Percentiles rank a stretch among this genome's conserved stretches.
phyloP scores from a whole-genome alignment of 495 filamentous ascomycete genomes.

The Penicillium desertorum region DNA sequence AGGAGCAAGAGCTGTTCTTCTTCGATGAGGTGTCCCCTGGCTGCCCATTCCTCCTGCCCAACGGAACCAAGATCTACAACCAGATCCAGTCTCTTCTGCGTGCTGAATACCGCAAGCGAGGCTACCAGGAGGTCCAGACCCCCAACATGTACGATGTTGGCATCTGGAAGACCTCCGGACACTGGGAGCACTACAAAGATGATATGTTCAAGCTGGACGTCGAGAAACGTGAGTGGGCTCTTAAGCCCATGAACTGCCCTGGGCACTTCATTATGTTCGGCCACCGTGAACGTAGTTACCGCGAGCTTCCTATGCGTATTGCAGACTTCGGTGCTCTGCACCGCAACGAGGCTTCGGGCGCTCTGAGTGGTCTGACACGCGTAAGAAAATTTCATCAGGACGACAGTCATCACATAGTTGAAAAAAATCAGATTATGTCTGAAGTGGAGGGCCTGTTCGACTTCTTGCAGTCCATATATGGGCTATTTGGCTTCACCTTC shows the following conservation, averaged over 20 bases:
- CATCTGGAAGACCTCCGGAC: constrained; percentile 91
- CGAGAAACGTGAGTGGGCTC: constrained; percentile 74
- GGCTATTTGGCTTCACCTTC: constrained; percentile 91
- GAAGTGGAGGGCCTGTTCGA: constrained; percentile 89
- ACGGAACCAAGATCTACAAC: constrained; percentile 91
- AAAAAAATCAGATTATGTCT: constrained; percentile 73
- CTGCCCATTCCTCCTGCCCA: constrained; percentile 90
- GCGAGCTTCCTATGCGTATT: constrained; percentile 83
- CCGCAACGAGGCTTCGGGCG: constrained; percentile 91
- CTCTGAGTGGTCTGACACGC: constrained; percentile 83
- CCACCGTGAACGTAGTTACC: constrained; percentile 77
- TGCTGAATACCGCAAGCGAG: constrained; percentile 87
- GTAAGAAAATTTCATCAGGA: constrained; percentile 94
- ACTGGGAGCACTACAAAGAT: constrained; percentile 93
- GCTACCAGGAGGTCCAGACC: constrained; percentile 90
- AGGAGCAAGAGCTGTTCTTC: constrained; percentile 95
- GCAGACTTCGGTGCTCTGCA: constrained; percentile 96
- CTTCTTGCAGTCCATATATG: constrained; percentile 80
- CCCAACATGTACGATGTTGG: constrained; percentile 93
- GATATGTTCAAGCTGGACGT: constrained; percentile 94
- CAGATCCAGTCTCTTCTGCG: constrained; percentile 75
- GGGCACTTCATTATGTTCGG: constrained; percentile 78
- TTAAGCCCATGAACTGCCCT: constrained; percentile 99
- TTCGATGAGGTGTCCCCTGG: constrained; percentile 91
- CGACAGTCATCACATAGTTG: too few species aligned